Evolutionary conservation across 352 stramenopile species (phyloP).

Genomic region (Phytopythium chamaehyphon): DNA sequence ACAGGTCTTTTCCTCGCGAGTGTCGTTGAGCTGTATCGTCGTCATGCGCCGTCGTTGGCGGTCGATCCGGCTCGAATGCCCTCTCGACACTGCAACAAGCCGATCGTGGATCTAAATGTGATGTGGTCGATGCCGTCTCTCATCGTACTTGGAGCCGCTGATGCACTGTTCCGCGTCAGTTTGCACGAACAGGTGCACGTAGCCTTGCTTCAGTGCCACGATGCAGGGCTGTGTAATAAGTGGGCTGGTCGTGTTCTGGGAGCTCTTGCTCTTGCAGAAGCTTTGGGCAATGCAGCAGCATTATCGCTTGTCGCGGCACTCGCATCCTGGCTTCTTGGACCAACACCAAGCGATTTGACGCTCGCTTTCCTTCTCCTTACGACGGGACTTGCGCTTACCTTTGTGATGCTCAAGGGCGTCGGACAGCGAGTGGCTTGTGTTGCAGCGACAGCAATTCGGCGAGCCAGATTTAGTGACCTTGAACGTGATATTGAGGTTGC

Average conservation of each 20-base stretch:
- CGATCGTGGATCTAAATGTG: slow-evolving; percentile 35
- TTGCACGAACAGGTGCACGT: slow-evolving; percentile 50
- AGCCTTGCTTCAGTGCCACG: slow-evolving; percentile 15
- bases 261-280: slow-evolving; percentile 44
- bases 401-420: slow-evolving; percentile 40
- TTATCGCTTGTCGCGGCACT: slow-evolving; percentile 47
- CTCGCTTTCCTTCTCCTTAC: slow-evolving; percentile 62
- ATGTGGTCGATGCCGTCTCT: slow-evolving; percentile 57
- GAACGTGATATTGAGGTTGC: background rate
- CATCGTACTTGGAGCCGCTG: slow-evolving; percentile 43
- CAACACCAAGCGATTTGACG: slow-evolving; percentile 50
- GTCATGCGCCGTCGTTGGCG: slow-evolving; percentile 9
- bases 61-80: background rate
- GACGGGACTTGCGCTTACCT: slow-evolving; percentile 46
- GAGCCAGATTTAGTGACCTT: background rate
- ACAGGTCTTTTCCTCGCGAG: slow-evolving; percentile 68
- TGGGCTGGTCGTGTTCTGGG: slow-evolving; percentile 49
- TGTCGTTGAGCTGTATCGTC: slow-evolving; percentile 75
- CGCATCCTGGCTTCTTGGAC: slow-evolving; percentile 56
- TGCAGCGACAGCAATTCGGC: background rate
- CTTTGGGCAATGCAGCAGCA: slow-evolving; percentile 46
- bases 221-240: slow-evolving; percentile 6
- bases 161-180: slow-evolving; percentile 61
- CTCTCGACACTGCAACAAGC: slow-evolving; percentile 22
- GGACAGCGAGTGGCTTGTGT: slow-evolving; percentile 9